Evolutionary conservation across 352 stramenopile species (phyloP).

Genomic region (Bremia lactucae): DNA sequence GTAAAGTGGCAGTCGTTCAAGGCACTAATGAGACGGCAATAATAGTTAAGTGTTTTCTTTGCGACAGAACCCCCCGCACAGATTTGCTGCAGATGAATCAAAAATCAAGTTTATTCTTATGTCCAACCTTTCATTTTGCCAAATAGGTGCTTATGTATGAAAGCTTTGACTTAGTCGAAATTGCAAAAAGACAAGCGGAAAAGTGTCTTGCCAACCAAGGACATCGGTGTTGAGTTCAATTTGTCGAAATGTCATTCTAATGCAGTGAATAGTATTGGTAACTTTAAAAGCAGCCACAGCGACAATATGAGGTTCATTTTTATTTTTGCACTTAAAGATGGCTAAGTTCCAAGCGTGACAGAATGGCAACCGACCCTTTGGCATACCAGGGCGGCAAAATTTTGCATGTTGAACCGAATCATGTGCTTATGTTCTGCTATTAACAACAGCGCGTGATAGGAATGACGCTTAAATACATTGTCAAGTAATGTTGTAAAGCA

Average conservation of each 20-base stretch:
- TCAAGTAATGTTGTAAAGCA: constrained; percentile 58
- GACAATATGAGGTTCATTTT: constrained; percentile 48
- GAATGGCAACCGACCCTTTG: constrained; percentile 68
- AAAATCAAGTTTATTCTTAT: constrained; percentile 42
- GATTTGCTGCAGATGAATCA: constrained; percentile 59
- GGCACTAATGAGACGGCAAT: too few species aligned
- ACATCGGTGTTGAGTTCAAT: too few species aligned
- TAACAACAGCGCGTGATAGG: constrained; percentile 45
- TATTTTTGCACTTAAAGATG: constrained; percentile 44
- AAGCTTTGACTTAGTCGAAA: constrained; percentile 27
- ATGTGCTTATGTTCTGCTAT: constrained; percentile 43
- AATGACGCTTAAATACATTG: constrained; percentile 49
- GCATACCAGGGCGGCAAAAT: constrained; percentile 43
- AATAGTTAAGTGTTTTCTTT: too few species aligned
- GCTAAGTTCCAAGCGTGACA: constrained; percentile 39
- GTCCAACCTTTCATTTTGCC: constrained; percentile 30
- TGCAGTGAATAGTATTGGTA: too few species aligned
- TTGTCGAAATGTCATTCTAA: too few species aligned
- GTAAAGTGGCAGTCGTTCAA: too few species aligned
- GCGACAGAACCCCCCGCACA: too few species aligned
- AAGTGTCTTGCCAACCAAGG: constrained; percentile 24
- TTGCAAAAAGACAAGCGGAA: constrained; percentile 25
- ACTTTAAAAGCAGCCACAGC: constrained; percentile 41
- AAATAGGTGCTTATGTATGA: constrained; percentile 59
- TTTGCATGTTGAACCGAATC: constrained; percentile 64